Percentiles rank a stretch among this genome's conserved stretches.
phyloP scores from a whole-genome alignment of 2,329 filamentous ascomycete genomes.

The Stachybotrys elegans region DNA sequence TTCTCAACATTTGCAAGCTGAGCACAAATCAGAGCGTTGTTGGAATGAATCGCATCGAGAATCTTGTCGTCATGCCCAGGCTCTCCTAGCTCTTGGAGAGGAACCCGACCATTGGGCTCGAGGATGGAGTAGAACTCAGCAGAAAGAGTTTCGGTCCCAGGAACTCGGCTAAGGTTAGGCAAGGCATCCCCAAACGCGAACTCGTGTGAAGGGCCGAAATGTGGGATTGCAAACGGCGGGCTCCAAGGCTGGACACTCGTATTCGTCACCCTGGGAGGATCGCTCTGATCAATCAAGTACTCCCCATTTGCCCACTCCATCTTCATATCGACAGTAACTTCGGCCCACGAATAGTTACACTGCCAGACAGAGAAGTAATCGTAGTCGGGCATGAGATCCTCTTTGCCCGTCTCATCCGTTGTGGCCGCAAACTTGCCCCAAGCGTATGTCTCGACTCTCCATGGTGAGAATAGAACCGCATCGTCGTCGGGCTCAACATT shows the following conservation, averaged over 20 bases:
- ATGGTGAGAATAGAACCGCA: not conserved
- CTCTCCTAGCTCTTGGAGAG: not conserved
- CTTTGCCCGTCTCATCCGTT: too few relatives aligned
- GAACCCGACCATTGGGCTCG: not conserved
- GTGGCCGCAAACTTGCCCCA: too few relatives aligned
- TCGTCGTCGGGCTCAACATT: not conserved
- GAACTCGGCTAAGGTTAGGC: not conserved
- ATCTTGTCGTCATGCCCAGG: not conserved
- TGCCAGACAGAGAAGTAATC: slow-evolving; percentile 1
- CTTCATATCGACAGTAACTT: not conserved
- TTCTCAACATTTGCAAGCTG: slow-evolving; percentile 1
- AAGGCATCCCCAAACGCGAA: not conserved
- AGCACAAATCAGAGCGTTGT: not conserved
- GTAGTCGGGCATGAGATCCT: not conserved
- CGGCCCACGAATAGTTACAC: slow-evolving; percentile 1
- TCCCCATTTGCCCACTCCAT: not conserved
- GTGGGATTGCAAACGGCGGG: not conserved
- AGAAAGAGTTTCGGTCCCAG: not conserved
- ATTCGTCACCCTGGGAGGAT: not conserved
- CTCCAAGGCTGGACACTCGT: not conserved
- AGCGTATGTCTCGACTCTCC: not conserved
- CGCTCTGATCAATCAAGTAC: not conserved
- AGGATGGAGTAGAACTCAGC: not conserved
- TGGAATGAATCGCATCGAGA: not conserved
- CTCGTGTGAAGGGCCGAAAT: not conserved